Base-by-base conservation (phyloP, 345 rosid species). In the Tarenaya hassleriana region DNA sequence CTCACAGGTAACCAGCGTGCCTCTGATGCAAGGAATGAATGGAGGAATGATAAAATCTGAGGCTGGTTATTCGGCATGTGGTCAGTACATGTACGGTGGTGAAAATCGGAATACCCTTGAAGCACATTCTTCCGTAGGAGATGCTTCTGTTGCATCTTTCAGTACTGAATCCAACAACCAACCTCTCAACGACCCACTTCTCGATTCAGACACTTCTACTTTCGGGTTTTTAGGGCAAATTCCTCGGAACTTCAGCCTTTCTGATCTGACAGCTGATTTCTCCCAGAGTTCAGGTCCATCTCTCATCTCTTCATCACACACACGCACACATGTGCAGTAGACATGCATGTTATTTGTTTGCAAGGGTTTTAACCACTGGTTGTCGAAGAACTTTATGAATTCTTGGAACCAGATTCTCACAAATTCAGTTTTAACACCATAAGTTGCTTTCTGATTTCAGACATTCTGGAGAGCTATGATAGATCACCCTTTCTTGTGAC, bases 201-300 rank as follows among this genome's bases (percentile, higher is more conserved):
- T 83, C 67, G 97, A 94, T 64, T 72, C 81, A 14, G 95, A 85
- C 62, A 56, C 72, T 58, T 68, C 95, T 56, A 67, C 84, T 20
- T 82, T 75, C 70, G 99, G 97, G 60, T 73, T 75, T 66, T 61
- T 94, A 71, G 78, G 80, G 64, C 85, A 75, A 56, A 82, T 94
- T 50, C 86, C 97, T 68, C 73, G 84, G 55, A 80, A 56, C 73
- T 86, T 94, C 75, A 94, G 97, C 72, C 86, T 94, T 12, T 83
- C 97, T 38, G 99, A 94, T 79, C 62, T 94, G 64, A 73, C 97
- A 1, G 94, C 94, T 14, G 90, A 85, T 58, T 94, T 79, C 68
- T 66, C 86, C 15, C 95, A 88, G 62, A 86, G 88, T 77, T 78
- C 97, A 78, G 99, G 99, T 92, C 50, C 52, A 55, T 58, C 51